Base-by-base conservation (phyloP, 305 asterid genomes). In the Rubia occidens region DNA sequence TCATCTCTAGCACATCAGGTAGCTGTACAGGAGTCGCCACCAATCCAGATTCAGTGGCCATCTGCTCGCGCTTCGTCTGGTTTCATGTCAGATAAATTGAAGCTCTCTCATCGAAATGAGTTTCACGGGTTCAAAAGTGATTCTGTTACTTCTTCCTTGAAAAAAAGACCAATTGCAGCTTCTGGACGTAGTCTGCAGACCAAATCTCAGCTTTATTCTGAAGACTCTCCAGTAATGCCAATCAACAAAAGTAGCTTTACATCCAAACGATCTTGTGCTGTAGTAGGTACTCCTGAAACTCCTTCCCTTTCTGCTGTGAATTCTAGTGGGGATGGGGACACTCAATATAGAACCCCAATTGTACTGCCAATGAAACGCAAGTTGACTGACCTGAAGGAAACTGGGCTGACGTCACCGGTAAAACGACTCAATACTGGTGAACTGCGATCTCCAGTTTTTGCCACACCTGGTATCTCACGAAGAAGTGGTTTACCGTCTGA, bases 41-140 rank as follows among this genome's bases (percentile, higher is more conserved):
- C 94, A 15, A 67, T 84, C 77, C 95, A 82, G 77, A 84, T 82
- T 61, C 99, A 89, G 64, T 95, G 98, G 99, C 99, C 99, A 70
- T 80, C 89, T 73, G 92, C 93, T 18, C 94, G 96, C 42, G 76
- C 86, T 44, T 73, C 90, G 73, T 66, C 84, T 70, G 97, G 91
- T 44, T 95, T 91, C 79, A 69, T 91, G 82, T 78, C 85, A 11
- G 97, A 81, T 75, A 95, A 83, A 82, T 68, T 83, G 58, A 88
- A 82, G 78, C 64, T 63, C 60, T 44, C 74, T 49, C 67, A 75
- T 72, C 76, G 73, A 67, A 84, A 72, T 75, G 92, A 87, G 60
- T 82, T 83, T 75, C 72, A 79, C 66, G 78, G 79, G 73, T 80
- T 72, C 69, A 86, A 79, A 82, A 75, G 75, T 59, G 96, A 85